Conservation (phyloP, 2,329 filamentous ascomycete species). For the Scedosporium minutisporum region DNA sequence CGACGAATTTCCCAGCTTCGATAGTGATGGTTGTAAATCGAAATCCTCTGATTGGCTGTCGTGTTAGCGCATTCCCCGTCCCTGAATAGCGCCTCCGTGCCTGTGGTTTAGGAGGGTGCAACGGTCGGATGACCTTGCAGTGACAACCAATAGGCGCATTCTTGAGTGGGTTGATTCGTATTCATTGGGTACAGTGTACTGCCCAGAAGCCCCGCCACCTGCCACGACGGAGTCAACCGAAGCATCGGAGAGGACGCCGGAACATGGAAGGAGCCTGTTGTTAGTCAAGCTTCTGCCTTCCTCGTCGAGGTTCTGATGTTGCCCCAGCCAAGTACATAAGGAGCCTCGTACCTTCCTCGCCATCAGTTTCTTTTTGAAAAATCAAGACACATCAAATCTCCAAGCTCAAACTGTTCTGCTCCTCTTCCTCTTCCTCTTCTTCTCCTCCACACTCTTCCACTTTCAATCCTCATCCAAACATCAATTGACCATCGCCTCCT, state of each 20-base stretch:
- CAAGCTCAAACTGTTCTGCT: too few relatives aligned
- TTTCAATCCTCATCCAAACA: background rate
- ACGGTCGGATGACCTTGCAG: background rate
- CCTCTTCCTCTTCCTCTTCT: too few relatives aligned
- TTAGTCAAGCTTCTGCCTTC: background rate
- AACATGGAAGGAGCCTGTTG: background rate
- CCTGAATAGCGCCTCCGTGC: background rate
- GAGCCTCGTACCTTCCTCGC: too few relatives aligned
- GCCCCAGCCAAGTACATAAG: too few relatives aligned
- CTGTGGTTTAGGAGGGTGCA: background rate
- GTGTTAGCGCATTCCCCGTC: background rate
- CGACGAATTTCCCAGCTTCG: background rate
- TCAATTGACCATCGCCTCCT: background rate
- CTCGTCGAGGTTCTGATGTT: too few relatives aligned
- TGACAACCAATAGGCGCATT: background rate
- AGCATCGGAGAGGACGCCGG: background rate
- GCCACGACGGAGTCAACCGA: background rate
- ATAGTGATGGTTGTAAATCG: constrained; percentile 6
- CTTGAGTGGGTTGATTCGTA: background rate
- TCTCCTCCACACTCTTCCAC: too few relatives aligned
- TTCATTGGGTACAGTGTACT: background rate
- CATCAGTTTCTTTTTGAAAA: too few relatives aligned
- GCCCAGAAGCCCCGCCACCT: background rate
- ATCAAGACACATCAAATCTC: too few relatives aligned
- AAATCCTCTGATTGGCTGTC: background rate